phyloP scores from a whole-genome alignment of 805 yeast species.

The Yamadazyma sp. region DNA sequence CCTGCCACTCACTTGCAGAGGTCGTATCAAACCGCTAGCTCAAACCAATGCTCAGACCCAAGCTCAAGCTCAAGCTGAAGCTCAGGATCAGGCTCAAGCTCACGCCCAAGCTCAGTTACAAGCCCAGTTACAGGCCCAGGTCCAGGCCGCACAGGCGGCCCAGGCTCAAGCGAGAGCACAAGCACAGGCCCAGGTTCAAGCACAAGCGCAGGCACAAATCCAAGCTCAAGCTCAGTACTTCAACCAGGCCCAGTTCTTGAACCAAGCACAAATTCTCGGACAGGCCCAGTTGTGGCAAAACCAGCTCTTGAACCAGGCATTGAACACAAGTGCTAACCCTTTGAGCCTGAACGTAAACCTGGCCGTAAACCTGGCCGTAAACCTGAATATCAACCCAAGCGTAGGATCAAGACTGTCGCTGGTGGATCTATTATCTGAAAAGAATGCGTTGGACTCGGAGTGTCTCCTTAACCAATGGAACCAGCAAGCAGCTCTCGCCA shows the following conservation, averaged over 20 bases:
- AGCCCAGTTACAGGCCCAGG: not conserved
- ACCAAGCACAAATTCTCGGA: constrained; percentile 1
- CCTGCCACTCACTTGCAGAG: not conserved
- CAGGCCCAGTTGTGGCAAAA: not conserved
- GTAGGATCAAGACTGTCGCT: too few relatives aligned
- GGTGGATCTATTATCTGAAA: too few relatives aligned
- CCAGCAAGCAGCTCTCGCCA: too few relatives aligned
- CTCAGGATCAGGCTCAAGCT: constrained; percentile 2
- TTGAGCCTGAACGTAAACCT: too few relatives aligned
- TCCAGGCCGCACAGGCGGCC: not conserved
- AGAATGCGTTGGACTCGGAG: too few relatives aligned
- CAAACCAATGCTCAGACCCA: not conserved
- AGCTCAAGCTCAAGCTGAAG: constrained; percentile 5
- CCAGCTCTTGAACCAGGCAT: not conserved
- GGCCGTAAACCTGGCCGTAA: too few relatives aligned
- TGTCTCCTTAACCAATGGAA: too few relatives aligned
- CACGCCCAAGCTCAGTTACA: not conserved
- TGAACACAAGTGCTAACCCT: too few relatives aligned
- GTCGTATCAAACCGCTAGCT: not conserved
- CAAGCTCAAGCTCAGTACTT: not conserved
- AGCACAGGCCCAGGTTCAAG: not conserved
- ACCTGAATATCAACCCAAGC: too few relatives aligned
- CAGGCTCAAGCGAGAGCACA: not conserved
- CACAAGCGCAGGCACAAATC: not conserved
- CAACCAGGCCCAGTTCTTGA: not conserved